These are phyloP conservation scores for Acanthamoeba quina DNA, from an alignment of 208 protist genomes.

Conservation along the genomic window DNA sequence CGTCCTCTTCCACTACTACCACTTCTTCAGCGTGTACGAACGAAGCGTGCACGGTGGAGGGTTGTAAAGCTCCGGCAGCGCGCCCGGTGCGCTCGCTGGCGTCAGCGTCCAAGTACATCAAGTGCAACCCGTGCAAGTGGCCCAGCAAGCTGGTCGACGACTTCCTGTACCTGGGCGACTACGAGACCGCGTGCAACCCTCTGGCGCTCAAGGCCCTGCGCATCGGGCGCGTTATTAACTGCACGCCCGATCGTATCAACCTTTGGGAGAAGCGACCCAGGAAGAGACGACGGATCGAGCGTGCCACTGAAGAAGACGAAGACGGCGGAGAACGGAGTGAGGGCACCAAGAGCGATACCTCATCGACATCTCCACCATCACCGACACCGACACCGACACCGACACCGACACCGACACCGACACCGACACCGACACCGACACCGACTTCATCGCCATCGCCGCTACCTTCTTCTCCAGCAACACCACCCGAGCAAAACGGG, in stretches of 20 bases:
- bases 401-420: not conserved
- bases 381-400: not conserved
- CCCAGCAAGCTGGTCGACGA: not conserved
- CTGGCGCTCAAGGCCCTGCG: not conserved
- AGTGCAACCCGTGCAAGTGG: constrained; percentile 5
- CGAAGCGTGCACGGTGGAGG: not conserved
- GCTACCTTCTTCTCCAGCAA: not conserved
- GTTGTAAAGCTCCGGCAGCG: not conserved
- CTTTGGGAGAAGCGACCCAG: not conserved
- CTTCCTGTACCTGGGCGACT: constrained; percentile 44
- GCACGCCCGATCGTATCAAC: constrained; percentile 17
- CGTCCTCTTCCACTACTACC: not conserved
- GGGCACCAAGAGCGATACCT: not conserved
- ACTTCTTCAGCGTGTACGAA: not conserved
- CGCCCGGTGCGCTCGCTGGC: not conserved
- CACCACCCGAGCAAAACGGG: not conserved
- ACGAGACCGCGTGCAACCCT: constrained; percentile 3
- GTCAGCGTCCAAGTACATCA: not conserved
- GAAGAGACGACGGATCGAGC: not conserved
- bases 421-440: not conserved
- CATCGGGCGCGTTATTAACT: not conserved
- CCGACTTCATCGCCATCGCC: not conserved
- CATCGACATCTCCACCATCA: not conserved
- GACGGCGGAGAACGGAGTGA: not conserved
- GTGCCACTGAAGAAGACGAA: not conserved